Base-by-base conservation (phyloP, 768 basidiomycete genomes). In the Lentinula sp. region DNA sequence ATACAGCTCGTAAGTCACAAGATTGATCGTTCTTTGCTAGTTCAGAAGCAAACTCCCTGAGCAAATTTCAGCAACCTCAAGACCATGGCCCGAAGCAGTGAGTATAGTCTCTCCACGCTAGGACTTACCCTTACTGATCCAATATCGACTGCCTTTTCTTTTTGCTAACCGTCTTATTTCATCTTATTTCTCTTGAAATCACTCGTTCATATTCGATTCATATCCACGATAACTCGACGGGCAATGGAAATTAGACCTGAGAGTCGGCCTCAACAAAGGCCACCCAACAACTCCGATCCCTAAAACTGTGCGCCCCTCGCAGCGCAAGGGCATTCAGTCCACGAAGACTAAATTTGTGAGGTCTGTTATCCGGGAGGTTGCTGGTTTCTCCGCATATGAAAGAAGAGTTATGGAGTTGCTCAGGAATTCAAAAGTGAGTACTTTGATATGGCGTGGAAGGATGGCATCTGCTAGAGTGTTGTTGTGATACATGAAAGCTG, bases 371-470 rank as follows among this genome's bases (percentile, higher is more conserved):
- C 86, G 96, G 68, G 97, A 99, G 84, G 97, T 99, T 73, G 93
- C 87, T 69, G 96, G 96, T 63, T 98, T 97, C 80, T 91, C 94
- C 39, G 89, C 96, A 39, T 98, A 99, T 75, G 97, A 99, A 84
- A 84, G 95, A 71, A 87, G 97, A 68, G 95, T 98, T 60, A 86
- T 99, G 90, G 97, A 99, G 78, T 74, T 99, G 84, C 76, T 97
- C 81, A 87, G 95, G 78, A 98, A 97, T 85, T 95, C 93, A 65
- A 97, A 96, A 83, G 91, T 91, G 73, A 67, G 88, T 74, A 3
- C 28, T 28, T 4, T 28, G 28, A 28, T 28, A 28, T 28, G 28
- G 28, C 28, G 28, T 28, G 28, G 40, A 43, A 54, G 60, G 52
- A 45, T 8, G 32, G 2, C 39, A 23, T 32, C 15, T 39, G 37